Base-by-base conservation (phyloP, 2,329 filamentous ascomycete species). In the Pseudogymnoascus sp. region DNA sequence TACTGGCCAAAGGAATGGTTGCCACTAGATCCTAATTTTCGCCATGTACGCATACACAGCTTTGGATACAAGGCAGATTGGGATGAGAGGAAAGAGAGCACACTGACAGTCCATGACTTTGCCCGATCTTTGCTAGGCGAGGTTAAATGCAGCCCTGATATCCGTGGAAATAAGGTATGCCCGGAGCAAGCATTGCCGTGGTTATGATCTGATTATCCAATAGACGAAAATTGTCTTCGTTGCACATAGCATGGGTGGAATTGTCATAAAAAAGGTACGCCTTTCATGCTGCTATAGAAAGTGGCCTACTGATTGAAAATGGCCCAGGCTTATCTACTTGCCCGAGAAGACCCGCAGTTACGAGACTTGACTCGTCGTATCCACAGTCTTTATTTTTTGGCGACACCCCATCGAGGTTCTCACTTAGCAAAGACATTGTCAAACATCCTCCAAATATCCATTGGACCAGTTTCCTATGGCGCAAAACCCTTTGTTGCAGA, bases 1-100 rank as follows among this genome's bases (percentile, higher is more conserved):
- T 79, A 75, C 64, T 79, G 77, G 78, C 77, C 78, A 0, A 65
- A 73, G 63, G 61, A 68, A 31, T 80, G 75, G 74, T 72, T 79
- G 0, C 74, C 74, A 3, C 60, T 66, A 21, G 74, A 75, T 23
- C 60, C 66, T 2, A 68, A 60, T 1, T 73, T 75, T 60, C 59
- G 66, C 33, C 37, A 67, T 25, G 71, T 69, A 4, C 64, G 71
- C 38, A 69, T 75, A 23, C 69, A 71, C 41, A 72, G 62, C 28
- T 75, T 69, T 55, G 75, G 74, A 33, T 76, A 76, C 55, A 69
- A 75, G 61, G 71, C 75, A 16, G 66, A 74, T 59, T 76, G 66
- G 66, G 62, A 25, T 5, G 33, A 62, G 0, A 43, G 21, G n/a
- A 63, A 61, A 33, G 60, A 62, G 2, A 65, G 60, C 18, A 38